A percentile compares a stretch with the other conserved stretches of the same genome.
phyloP scores from a whole-genome alignment of 2,329 filamentous ascomycete species.

The Phaeosphaeria sp. region DNA sequence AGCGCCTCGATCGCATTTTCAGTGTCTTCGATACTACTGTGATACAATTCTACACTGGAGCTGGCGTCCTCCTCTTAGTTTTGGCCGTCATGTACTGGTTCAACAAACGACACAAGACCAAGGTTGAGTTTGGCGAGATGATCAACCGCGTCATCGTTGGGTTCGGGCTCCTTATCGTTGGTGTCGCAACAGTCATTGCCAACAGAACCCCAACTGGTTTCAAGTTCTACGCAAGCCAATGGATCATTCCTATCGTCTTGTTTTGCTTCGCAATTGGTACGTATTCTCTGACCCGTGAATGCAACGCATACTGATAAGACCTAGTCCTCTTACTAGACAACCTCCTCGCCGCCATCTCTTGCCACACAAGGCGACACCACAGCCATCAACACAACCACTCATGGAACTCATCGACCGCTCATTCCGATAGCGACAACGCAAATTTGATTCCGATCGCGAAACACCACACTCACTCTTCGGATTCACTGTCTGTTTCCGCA shows the following conservation, averaged over 20 bases:
- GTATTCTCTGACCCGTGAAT: neutral
- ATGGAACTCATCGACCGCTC: constrained; percentile 9
- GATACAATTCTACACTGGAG: constrained; percentile 34
- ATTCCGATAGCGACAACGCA: constrained; percentile 4
- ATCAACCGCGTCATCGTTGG: constrained; percentile 31
- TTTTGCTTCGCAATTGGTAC: constrained; percentile 23
- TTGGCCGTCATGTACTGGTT: constrained; percentile 66
- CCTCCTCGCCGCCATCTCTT: constrained; percentile 14
- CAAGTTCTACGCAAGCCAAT: constrained; percentile 28
- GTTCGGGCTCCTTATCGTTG: constrained; percentile 26
- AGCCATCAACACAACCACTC: constrained; percentile 10
- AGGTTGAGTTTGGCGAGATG: constrained; percentile 38
- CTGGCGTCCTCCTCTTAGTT: constrained; percentile 55
- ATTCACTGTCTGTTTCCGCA: neutral
- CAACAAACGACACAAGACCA: constrained; percentile 45
- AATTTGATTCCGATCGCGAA: constrained; percentile 10
- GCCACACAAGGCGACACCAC: constrained; percentile 10
- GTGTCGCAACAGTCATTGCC: constrained; percentile 21
- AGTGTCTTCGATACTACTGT: constrained; percentile 32
- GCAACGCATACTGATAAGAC: too few species aligned
- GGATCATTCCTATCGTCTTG: constrained; percentile 31
- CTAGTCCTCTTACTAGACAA: constrained; percentile 25
- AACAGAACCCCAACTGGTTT: constrained; percentile 27
- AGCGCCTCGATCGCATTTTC: constrained; percentile 21
- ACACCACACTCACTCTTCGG: constrained; percentile 5